A percentile compares a stretch with the other conserved stretches of the same genome.
These are phyloP conservation scores for Candida quercuum DNA, from an alignment of 805 yeast genomes.

Conservation along the genomic window DNA sequence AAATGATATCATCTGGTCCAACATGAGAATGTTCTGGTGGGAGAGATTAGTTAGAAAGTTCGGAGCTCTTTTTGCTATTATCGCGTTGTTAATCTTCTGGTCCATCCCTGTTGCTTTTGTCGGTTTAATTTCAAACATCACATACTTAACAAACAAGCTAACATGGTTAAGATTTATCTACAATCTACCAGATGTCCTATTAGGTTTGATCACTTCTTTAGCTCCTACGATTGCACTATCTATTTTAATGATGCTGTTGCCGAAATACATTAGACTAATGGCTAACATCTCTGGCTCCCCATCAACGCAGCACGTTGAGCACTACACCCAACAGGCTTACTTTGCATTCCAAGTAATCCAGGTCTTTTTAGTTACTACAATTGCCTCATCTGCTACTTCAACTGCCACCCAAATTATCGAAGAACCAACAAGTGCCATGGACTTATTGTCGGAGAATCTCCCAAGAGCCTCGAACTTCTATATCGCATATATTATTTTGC, in stretches of 20 bases:
- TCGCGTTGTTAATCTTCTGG: conserved; percentile 61
- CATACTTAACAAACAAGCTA: conserved; percentile 52
- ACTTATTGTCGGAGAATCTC: conserved; percentile 55
- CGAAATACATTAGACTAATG: conserved; percentile 58
- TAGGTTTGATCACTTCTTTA: conserved; percentile 64
- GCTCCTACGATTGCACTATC: conserved; percentile 65
- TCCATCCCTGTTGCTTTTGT: conserved; percentile 76
- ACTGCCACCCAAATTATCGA: conserved; percentile 57
- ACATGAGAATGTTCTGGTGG: conserved; percentile 78
- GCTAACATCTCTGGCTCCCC: conserved; percentile 56
- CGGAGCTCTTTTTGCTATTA: conserved; percentile 47
- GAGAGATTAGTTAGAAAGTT: conserved; percentile 54
- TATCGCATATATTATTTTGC: conserved; percentile 61
- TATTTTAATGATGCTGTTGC: conserved; percentile 59
- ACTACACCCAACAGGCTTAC: conserved; percentile 60
- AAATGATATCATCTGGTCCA: conserved; percentile 59
- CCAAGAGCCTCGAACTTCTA: conserved; percentile 73
- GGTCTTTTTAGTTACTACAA: conserved; percentile 64
- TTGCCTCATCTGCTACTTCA: conserved; percentile 68
- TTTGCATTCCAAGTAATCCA: conserved; percentile 69
- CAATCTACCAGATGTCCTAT: conserved; percentile 43
- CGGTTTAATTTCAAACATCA: conserved; percentile 66
- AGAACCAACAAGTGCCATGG: conserved; percentile 54
- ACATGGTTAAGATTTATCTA: conserved; percentile 53
- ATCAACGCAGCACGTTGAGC: conserved; percentile 52